Percentiles rank a stretch among this genome's conserved stretches.
Conservation (phyloP, 2,329 filamentous ascomycete genomes). For the Pseudogymnoascus sp. region DNA sequence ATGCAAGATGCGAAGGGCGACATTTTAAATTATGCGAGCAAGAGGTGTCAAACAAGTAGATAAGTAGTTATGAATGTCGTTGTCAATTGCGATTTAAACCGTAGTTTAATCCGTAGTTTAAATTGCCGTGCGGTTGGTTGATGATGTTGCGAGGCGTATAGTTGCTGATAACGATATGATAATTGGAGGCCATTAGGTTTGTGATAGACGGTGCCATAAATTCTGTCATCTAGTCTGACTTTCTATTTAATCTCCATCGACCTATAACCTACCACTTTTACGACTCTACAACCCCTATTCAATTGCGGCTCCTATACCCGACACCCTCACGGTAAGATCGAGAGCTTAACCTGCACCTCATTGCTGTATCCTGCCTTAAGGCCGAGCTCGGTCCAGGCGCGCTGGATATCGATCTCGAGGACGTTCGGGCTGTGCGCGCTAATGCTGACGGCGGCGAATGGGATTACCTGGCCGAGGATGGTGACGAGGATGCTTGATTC, state of each 20-base stretch:
- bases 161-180: no score
- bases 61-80: no score
- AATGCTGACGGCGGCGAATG: conserved; percentile 56
- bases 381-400: conserved; percentile 70
- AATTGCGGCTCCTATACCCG: not conserved
- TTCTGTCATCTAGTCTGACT: not conserved
- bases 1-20: not conserved
- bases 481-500: conserved; percentile 64
- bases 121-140: no score
- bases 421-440: conserved; percentile 49
- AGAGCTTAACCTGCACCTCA: conserved; percentile 57
- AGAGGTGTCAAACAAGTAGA: no score
- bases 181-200: not conserved
- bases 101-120: no score
- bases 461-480: conserved; percentile 65
- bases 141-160: no score
- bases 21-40: no score
- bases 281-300: not conserved
- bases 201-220: not conserved
- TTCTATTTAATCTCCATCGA: not conserved
- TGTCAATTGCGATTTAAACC: no score
- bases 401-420: conserved; percentile 68
- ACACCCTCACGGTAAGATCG: not conserved
- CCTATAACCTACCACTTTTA: not conserved
- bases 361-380: conserved; percentile 72